Evolutionary conservation across 2,329 filamentous ascomycete species (phyloP).

Genomic region (Xylaria sp.): DNA sequence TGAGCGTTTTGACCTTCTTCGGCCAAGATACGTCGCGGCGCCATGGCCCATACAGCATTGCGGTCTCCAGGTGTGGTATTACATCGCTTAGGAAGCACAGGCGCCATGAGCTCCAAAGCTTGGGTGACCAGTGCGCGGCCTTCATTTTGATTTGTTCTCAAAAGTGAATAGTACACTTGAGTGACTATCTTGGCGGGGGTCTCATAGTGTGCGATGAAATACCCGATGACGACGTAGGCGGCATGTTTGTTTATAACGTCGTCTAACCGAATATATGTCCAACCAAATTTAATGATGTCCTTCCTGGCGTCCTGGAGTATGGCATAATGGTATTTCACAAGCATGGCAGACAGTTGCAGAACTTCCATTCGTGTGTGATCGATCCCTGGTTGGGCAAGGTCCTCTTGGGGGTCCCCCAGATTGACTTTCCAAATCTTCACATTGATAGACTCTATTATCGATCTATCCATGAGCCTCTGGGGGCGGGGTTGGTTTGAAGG

Average conservation of each 20-base stretch:
- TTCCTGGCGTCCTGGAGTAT: slow-evolving; percentile 92
- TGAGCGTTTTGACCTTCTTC: slow-evolving; percentile 96
- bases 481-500: slow-evolving; percentile 64
- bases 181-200: slow-evolving; percentile 95
- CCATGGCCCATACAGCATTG: slow-evolving; percentile 87
- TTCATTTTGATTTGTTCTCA: slow-evolving; percentile 95
- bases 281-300: slow-evolving; percentile 98
- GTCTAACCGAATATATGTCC: slow-evolving; percentile 98
- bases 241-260: slow-evolving; percentile 99
- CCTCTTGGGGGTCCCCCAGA: slow-evolving; percentile 82
- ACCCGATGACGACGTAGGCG: slow-evolving; percentile 95
- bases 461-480: slow-evolving; percentile 83
- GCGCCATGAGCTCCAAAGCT: slow-evolving; percentile 93
- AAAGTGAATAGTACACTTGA: slow-evolving; percentile 90
- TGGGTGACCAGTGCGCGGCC: slow-evolving; percentile 92
- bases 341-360: slow-evolving; percentile 90
- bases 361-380: slow-evolving; percentile 97
- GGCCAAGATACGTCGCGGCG: slow-evolving; percentile 87
- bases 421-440: slow-evolving; percentile 95
- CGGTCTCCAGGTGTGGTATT: slow-evolving; percentile 73
- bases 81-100: slow-evolving; percentile 88
- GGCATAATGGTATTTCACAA: slow-evolving; percentile 93
- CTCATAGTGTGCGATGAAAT: slow-evolving; percentile 97
- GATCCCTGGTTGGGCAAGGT: slow-evolving; percentile 84
- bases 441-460: slow-evolving; percentile 89